Conservation (phyloP, 192 early-diverging fungal genomes). For the Fimicolochytrium jonesii region DNA sequence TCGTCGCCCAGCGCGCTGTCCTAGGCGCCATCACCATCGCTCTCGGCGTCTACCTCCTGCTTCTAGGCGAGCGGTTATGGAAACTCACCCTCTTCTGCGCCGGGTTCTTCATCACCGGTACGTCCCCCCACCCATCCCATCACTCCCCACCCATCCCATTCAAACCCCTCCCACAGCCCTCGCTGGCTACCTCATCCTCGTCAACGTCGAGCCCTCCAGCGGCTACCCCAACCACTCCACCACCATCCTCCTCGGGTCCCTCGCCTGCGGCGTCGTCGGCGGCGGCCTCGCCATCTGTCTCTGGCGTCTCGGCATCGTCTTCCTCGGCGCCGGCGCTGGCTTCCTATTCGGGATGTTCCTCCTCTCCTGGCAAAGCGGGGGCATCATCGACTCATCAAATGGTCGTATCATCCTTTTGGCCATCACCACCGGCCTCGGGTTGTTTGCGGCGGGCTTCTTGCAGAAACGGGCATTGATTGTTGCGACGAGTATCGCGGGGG, state of each 20-base stretch:
- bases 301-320: slow-evolving; percentile 25
- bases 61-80: slow-evolving; percentile 29
- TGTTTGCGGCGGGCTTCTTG: slow-evolving; percentile 12
- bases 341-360: slow-evolving; percentile 27
- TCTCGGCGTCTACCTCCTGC: slow-evolving; percentile 21
- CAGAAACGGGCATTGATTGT: slow-evolving; percentile 29
- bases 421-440: slow-evolving; percentile 2
- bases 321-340: slow-evolving; percentile 27
- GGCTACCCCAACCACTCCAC: slow-evolving; percentile 19
- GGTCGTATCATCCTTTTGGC: slow-evolving; percentile 30
- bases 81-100: slow-evolving; percentile 15
- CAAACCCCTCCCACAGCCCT: neutral
- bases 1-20: slow-evolving; percentile 14
- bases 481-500: slow-evolving; percentile 29
- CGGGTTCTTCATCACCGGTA: slow-evolving; percentile 27
- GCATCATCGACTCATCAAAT: slow-evolving; percentile 3
- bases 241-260: slow-evolving; percentile 25
- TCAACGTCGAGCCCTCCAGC: slow-evolving; percentile 18
- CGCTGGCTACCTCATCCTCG: slow-evolving; percentile 23
- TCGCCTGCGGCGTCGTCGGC: slow-evolving; percentile 30
- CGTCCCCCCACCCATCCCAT: neutral
- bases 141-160: too few species aligned
- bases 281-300: slow-evolving; percentile 26
- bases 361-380: slow-evolving; percentile 19
- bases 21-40: slow-evolving; percentile 20